Base-by-base conservation (phyloP, 2,329 filamentous ascomycete species). In the Pseudopyricularia cyperi region DNA sequence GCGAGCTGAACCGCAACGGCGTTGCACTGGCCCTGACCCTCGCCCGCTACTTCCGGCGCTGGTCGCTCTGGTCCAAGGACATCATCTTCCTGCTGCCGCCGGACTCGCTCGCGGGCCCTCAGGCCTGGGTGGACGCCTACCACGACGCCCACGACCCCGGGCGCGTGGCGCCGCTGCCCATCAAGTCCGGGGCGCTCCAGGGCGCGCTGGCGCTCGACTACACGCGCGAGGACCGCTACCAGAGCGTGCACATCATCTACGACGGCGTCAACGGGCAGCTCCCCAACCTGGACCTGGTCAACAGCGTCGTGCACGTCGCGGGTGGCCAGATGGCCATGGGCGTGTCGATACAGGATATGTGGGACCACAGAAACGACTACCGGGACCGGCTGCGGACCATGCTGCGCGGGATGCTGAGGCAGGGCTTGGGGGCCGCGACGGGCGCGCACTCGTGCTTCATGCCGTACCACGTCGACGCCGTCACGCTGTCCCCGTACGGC, bases 31-130 rank as follows among this genome's bases (percentile, higher is more conserved):
- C 89, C 2, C 71, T 98, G 60, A 90, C 91, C 0, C 69, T 98
- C 58, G 87, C 89, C 28, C 81, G 93, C 58, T 98, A 98, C 68
- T 97, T 98, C 71, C 95, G 94, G 68, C 81, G 87, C 59, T 98
- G 93, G 93, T 96, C 89, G 51, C 76, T 98, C 28, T 98, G 93
- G 93, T 96, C 90, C 54, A 98, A 98, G 68, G 93, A 98, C 65
- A 95, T 98, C 58, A 91, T 98, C 54, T 82, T 98, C 59, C 70
- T 98, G 6, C 77, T 98, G 47, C 83, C 93, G 0, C 84, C 87
- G 0, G 93, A 98, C 67, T 95, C 89, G 65, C 85, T 83, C 54
- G 85, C 87, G 11, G 93, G 91, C 1, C 88, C 89, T 0, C 90
- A 97, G 65, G 93, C 93, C 24, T 98, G 93, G 93, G 88, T 96